Evolutionary conservation across 73 alveolate genomes (phyloP).

Genomic region (Diophrys sp.): DNA sequence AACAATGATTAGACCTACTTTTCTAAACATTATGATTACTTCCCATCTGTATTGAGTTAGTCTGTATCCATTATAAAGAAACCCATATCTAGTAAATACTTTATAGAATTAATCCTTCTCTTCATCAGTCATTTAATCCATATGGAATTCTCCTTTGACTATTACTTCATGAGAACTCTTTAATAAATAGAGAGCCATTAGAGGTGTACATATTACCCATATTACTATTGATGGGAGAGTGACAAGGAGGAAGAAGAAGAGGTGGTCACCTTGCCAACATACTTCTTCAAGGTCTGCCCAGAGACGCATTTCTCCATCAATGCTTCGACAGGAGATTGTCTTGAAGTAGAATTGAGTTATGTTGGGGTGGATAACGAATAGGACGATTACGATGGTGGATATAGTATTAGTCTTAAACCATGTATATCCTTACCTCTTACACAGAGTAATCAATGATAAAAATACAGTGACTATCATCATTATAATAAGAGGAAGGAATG

Average conservation of each 20-base stretch:
- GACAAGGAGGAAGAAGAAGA: neutral
- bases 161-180: neutral
- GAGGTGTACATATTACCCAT: slow-evolving; percentile 23
- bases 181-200: slow-evolving; percentile 1
- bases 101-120: neutral
- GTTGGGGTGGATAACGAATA: slow-evolving; percentile 11
- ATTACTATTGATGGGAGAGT: slow-evolving; percentile 17
- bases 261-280: slow-evolving; percentile 13
- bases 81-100: slow-evolving; percentile 37
- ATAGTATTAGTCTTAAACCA: neutral
- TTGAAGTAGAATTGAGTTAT: neutral
- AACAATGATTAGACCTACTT: slow-evolving; percentile 22
- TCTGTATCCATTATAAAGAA: slow-evolving; percentile 39
- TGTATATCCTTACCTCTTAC: neutral
- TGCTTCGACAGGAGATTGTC: neutral
- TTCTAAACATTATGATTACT: slow-evolving; percentile 47
- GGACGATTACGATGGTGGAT: slow-evolving; percentile 8
- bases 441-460: neutral
- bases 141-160: neutral
- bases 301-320: slow-evolving; percentile 24
- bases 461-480: neutral
- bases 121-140: neutral
- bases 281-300: neutral
- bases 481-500: slow-evolving; percentile 11
- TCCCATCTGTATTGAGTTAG: slow-evolving; percentile 44